Conservation (phyloP, 441 rosid species). For the Erodium texanum region DNA sequence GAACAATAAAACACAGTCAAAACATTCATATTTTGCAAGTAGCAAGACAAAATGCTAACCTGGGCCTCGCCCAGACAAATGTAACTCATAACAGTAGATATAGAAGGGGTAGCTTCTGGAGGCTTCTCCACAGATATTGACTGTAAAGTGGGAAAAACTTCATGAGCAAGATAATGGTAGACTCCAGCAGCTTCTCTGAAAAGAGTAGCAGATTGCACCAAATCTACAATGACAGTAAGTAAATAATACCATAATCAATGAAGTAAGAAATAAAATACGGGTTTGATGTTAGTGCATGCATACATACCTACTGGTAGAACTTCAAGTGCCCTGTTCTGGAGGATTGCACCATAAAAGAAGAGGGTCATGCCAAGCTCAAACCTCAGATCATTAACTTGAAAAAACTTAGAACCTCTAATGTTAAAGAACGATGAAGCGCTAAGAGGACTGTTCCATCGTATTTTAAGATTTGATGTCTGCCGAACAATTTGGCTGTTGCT, state of each 20-base stretch:
- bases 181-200: conserved; percentile 78
- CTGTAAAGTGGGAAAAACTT: conserved; percentile 44
- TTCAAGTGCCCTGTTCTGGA: conserved; percentile 62
- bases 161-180: conserved; percentile 47
- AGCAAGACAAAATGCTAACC: conserved; percentile 30
- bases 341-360: conserved; percentile 49
- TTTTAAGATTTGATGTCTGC: conserved; percentile 46
- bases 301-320: conserved; percentile 47
- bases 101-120: conserved; percentile 45
- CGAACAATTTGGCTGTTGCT: conserved; percentile 25
- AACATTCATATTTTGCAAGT: background rate
- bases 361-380: conserved; percentile 62
- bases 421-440: conserved; percentile 41
- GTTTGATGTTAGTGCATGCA: conserved; percentile 4
- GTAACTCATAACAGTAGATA: conserved; percentile 43
- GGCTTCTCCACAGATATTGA: conserved; percentile 36
- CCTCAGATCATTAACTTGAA: conserved; percentile 44
- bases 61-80: conserved; percentile 83
- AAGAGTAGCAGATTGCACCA: conserved; percentile 42
- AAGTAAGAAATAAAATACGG: background rate
- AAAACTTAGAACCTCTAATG: conserved; percentile 44
- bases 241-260: conserved; percentile 1
- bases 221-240: conserved; percentile 28
- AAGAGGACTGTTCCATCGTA: conserved; percentile 64
- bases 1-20: background rate